Evolutionary conservation across 23 red algal species (phyloP).

Genomic region (Chondrus crispus): DNA sequence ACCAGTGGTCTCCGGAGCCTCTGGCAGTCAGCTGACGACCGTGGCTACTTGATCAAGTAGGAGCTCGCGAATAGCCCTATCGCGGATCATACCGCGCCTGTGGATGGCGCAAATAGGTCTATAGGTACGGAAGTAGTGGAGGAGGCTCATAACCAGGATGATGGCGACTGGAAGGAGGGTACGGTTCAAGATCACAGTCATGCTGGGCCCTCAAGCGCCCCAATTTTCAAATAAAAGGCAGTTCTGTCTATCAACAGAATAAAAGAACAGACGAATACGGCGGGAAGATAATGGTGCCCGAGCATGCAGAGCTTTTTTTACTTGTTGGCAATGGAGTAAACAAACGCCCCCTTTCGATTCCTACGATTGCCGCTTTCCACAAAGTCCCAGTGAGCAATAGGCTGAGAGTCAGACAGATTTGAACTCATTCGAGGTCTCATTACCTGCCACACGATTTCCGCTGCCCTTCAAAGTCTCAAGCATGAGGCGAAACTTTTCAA

Average conservation of each 20-base stretch:
- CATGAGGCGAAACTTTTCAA: too few species aligned
- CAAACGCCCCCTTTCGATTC: background rate
- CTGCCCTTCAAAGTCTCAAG: too few species aligned
- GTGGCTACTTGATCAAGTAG: slow-evolving; percentile 33
- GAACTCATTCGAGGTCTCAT: too few species aligned
- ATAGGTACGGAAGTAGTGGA: background rate
- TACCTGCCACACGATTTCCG: too few species aligned
- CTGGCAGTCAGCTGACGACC: slow-evolving; percentile 40
- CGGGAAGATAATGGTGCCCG: background rate
- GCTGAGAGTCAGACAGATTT: background rate
- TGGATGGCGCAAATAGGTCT: background rate
- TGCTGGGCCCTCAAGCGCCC: background rate
- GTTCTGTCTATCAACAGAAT: background rate
- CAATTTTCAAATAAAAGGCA: background rate
- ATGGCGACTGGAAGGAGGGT: background rate
- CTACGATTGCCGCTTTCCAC: background rate
- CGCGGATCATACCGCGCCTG: background rate
- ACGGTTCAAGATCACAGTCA: background rate
- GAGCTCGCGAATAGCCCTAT: background rate
- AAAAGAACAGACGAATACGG: background rate
- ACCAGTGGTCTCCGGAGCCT: slow-evolving; percentile 14
- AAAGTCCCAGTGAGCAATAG: too few species aligned
- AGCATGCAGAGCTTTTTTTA: background rate
- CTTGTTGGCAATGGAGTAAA: background rate
- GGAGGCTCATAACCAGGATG: background rate